Percentiles rank a stretch among this genome's conserved stretches.
phyloP scores from a whole-genome alignment of 1,139 yeast genomes.

The Nakaseomyces kungkrabaensis region DNA sequence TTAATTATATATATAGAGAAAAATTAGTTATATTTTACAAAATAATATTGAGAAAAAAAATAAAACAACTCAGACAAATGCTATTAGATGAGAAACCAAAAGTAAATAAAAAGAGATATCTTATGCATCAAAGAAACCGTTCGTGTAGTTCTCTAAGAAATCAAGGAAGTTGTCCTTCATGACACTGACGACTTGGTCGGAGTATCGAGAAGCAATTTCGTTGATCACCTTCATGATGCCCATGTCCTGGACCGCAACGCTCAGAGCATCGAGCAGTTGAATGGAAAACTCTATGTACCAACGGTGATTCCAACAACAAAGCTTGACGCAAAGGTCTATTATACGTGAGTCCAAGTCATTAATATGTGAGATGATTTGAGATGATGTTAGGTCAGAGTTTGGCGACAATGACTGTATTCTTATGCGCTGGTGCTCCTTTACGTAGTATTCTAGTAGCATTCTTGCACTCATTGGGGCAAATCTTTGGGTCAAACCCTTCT shows the following conservation, averaged over 20 bases:
- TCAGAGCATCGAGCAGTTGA: constrained; percentile 43
- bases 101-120: too few species aligned
- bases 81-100: too few species aligned
- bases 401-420: constrained; percentile 17
- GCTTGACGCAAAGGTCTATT: constrained; percentile 60
- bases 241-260: constrained; percentile 59
- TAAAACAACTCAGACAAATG: too few species aligned
- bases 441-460: constrained; percentile 60
- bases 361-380: constrained; percentile 34
- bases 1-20: too few species aligned
- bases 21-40: too few species aligned
- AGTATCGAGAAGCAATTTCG: constrained; percentile 64
- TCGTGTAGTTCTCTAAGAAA: constrained; percentile 23
- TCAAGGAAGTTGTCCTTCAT: constrained; percentile 29
- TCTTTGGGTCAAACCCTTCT: constrained; percentile 58
- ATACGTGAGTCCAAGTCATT: constrained; percentile 50
- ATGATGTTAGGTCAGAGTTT: constrained; percentile 24
- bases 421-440: constrained; percentile 29
- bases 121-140: constrained; percentile 22
- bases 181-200: constrained; percentile 32
- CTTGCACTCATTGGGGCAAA: constrained; percentile 77
- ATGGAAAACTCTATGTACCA: constrained; percentile 94
- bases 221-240: constrained; percentile 70
- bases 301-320: constrained; percentile 91
- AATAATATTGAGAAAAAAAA: too few species aligned